Evolutionary conservation across 768 basidiomycete species (phyloP).

Genomic region (Lactarius hengduanensis): DNA sequence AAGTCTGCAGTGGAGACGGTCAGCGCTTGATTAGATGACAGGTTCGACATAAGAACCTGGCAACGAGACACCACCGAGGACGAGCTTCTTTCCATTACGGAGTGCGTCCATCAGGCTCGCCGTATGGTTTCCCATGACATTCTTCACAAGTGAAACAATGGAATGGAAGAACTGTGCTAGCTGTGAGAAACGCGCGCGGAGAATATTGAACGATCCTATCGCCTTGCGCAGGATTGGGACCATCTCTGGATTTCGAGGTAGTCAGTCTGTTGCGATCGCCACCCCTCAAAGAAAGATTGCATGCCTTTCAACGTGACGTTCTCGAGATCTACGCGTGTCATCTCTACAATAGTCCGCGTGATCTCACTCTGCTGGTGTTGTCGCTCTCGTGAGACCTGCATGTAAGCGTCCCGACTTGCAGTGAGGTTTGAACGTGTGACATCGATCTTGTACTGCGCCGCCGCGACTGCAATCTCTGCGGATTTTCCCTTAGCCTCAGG

Average conservation of each 20-base stretch:
- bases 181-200: constrained; percentile 9
- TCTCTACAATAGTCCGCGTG: constrained; percentile 3
- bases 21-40: neutral
- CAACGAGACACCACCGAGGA: constrained; percentile 4
- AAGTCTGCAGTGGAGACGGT: neutral
- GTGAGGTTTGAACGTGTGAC: constrained; percentile 1
- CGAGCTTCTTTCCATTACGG: constrained; percentile 1
- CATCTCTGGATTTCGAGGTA: neutral
- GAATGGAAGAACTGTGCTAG: constrained; percentile 5
- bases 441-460: neutral
- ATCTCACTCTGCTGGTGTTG: constrained; percentile 13
- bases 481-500: constrained; percentile 3
- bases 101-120: neutral
- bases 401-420: constrained; percentile 5
- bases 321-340: constrained; percentile 7
- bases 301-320: constrained; percentile 1
- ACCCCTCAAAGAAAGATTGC: neutral
- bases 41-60: neutral
- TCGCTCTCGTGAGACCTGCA: constrained; percentile 4
- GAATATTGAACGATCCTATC: constrained; percentile 9
- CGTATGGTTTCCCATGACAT: neutral
- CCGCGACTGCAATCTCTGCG: constrained; percentile 8
- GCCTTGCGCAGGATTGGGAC: constrained; percentile 4
- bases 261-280: neutral
- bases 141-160: constrained; percentile 5